These are phyloP conservation scores for Quillaja saponaria DNA, from an alignment of 306 rosid species.

Conservation along the genomic window DNA sequence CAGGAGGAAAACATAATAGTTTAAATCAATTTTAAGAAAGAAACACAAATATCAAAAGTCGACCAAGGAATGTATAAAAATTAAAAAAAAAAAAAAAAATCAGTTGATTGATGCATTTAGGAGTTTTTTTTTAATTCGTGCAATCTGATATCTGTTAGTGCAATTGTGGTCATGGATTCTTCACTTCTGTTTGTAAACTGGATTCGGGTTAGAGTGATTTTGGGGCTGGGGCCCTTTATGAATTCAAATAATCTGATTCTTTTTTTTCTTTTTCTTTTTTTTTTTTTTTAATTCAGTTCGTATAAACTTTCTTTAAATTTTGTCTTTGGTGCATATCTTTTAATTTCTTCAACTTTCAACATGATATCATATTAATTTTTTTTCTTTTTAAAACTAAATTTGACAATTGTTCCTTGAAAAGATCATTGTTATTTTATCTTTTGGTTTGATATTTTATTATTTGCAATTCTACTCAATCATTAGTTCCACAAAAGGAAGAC, in stretches of 20 bases:
- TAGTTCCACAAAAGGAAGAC: no score
- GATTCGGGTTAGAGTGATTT: background rate
- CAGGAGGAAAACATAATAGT: constrained; percentile 42
- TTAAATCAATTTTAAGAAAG: background rate
- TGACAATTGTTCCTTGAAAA: no score
- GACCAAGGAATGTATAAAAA: background rate
- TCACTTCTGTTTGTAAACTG: background rate
- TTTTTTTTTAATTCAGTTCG: constrained; percentile 6
- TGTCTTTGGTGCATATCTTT: constrained; percentile 11
- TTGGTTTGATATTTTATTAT: no score
- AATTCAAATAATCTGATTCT: constrained; percentile 1
- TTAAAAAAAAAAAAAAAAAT: background rate
- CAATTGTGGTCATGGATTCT: no score
- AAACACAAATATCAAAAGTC: background rate
- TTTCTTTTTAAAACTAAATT: no score
- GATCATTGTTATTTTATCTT: no score
- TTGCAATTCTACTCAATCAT: no score
- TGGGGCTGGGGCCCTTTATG: background rate
- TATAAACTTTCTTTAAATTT: background rate
- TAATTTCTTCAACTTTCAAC: no score
- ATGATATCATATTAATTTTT: no score
- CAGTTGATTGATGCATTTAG: background rate
- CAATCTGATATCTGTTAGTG: no score
- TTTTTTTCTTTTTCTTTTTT: background rate
- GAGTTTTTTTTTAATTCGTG: no score